Conservation (phyloP, 2,329 filamentous ascomycete species). For the Anisogramma anomala region DNA sequence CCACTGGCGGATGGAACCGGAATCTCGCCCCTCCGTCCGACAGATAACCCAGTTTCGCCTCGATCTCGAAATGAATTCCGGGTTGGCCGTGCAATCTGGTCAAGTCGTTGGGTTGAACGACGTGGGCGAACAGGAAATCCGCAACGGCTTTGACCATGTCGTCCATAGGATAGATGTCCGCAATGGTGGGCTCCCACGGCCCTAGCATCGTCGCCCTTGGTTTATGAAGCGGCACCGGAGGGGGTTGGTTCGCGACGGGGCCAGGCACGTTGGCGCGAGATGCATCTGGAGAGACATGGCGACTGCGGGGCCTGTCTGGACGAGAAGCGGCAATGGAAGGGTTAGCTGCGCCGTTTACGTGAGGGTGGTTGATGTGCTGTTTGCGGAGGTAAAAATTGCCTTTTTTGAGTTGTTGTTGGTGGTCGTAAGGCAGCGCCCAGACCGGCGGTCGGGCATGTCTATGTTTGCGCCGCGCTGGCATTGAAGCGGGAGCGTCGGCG, state of each 20-base stretch:
- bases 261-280: conserved; percentile 22
- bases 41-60: conserved; percentile 84
- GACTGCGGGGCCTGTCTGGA: conserved; percentile 25
- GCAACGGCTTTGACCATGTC: conserved; percentile 65
- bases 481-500: conserved; percentile 27
- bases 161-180: conserved; percentile 58
- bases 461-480: conserved; percentile 27
- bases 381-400: conserved; percentile 37
- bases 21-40: conserved; percentile 57
- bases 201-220: conserved; percentile 29
- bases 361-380: conserved; percentile 17
- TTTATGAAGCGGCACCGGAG: conserved; percentile 16
- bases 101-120: conserved; percentile 56
- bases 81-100: conserved; percentile 46
- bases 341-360: conserved; percentile 29
- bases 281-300: conserved; percentile 37
- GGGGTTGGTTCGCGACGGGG: conserved; percentile 15
- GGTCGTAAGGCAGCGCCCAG: conserved; percentile 36
- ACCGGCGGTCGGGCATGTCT: conserved; percentile 29
- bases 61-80: conserved; percentile 70
- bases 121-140: conserved; percentile 66
- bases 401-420: conserved; percentile 27
- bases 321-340: conserved; percentile 7
- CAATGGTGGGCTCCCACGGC: conserved; percentile 57
- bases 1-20: conserved; percentile 39